Conservation (phyloP, 179 eudicot genomes). For the Amaranthus tricolor region DNA sequence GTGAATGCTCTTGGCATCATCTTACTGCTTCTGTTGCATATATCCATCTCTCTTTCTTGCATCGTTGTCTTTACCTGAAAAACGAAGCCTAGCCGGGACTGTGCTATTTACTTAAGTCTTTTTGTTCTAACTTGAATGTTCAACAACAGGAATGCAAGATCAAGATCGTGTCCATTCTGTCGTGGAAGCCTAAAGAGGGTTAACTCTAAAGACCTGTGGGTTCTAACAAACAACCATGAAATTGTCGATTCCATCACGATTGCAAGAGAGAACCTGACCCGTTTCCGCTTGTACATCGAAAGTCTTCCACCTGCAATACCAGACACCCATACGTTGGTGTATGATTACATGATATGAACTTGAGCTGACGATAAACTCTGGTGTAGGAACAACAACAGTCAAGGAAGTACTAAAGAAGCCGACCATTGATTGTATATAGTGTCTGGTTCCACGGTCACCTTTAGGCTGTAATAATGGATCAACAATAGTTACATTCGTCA, state of each 20-base stretch:
- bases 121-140: neutral
- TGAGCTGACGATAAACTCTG: neutral
- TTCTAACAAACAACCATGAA: slow-evolving; percentile 53
- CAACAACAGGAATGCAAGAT: slow-evolving; percentile 57
- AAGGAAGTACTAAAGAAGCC: slow-evolving; percentile 10
- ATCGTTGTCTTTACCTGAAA: neutral
- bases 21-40: too few relatives aligned
- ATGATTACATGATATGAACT: slow-evolving; percentile 61
- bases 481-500: slow-evolving; percentile 15
- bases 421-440: slow-evolving; percentile 30
- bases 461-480: neutral
- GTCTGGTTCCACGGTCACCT: slow-evolving; percentile 10
- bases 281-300: slow-evolving; percentile 65
- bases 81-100: neutral
- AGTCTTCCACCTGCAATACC: slow-evolving; percentile 51
- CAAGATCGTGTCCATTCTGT: slow-evolving; percentile 88
- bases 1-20: neutral
- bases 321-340: slow-evolving; percentile 50
- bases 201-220: slow-evolving; percentile 73
- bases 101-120: neutral
- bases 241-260: slow-evolving; percentile 54
- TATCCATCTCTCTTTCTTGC: neutral
- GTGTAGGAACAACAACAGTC: neutral
- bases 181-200: slow-evolving; percentile 77
- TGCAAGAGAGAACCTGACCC: slow-evolving; percentile 59